Conservation (phyloP, 306 rosid genomes). For the Vigna radiata region DNA sequence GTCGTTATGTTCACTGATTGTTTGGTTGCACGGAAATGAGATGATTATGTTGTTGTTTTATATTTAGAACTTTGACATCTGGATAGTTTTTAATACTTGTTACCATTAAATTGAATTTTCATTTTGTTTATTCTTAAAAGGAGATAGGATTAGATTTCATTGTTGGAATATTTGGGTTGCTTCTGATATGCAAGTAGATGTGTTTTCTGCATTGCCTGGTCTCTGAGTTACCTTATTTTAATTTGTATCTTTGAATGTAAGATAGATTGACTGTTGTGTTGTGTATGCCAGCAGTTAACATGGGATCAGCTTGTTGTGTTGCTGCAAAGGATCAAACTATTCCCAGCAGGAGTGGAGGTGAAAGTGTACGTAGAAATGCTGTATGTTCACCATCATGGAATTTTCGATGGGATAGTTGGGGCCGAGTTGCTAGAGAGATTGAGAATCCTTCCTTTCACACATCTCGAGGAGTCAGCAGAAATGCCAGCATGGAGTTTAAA, state of each 20-base stretch:
- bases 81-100: constrained; percentile 4
- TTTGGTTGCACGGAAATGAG: constrained; percentile 2
- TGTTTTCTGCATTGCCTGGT: not conserved
- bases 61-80: constrained; percentile 21
- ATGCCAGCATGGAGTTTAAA: constrained; percentile 70
- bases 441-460: constrained; percentile 55
- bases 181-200: not conserved
- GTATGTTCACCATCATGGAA: constrained; percentile 62
- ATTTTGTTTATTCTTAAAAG: constrained; percentile 30
- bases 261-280: constrained; percentile 34
- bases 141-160: constrained; percentile 35
- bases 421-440: constrained; percentile 60
- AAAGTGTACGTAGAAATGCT: constrained; percentile 50
- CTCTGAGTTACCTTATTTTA: constrained; percentile 7
- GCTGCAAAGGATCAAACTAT: constrained; percentile 56
- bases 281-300: constrained; percentile 40
- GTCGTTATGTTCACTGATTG: not conserved
- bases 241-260: not conserved
- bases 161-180: constrained; percentile 15
- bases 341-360: constrained; percentile 49
- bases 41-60: not conserved
- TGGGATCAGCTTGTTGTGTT: constrained; percentile 69
- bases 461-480: constrained; percentile 56
- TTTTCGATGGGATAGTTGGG: constrained; percentile 61
- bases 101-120: not conserved